phyloP scores from a whole-genome alignment of 768 basidiomycete species.

The Boletus vermiculosoides region DNA sequence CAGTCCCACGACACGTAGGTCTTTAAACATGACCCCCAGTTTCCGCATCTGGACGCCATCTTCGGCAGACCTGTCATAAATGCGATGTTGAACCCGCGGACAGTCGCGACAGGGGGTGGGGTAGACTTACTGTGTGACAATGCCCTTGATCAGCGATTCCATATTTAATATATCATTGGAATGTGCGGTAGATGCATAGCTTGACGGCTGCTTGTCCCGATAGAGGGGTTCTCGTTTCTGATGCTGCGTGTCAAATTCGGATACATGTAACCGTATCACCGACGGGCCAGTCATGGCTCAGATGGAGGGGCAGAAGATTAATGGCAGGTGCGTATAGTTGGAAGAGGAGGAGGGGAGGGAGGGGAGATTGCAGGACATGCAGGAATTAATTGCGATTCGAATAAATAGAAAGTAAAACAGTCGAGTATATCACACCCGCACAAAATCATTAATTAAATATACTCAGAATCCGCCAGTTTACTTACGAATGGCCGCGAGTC shows the following conservation, averaged over 20 bases:
- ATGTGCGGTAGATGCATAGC: not conserved
- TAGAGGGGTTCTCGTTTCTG: not conserved
- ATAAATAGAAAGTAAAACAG: not conserved
- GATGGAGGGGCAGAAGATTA: conserved; percentile 24
- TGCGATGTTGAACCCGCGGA: not conserved
- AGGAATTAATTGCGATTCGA: not conserved
- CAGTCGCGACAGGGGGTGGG: not conserved
- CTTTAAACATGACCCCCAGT: conserved; percentile 50
- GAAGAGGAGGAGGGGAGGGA: not conserved
- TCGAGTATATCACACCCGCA: not conserved
- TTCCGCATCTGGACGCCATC: conserved; percentile 37
- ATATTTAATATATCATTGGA: conserved; percentile 3
- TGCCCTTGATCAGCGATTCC: conserved; percentile 14
- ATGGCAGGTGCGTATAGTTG: not conserved
- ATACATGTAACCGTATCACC: not conserved
- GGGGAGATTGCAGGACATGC: not conserved
- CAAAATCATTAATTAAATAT: not conserved
- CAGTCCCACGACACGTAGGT: conserved; percentile 52
- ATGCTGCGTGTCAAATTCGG: not conserved
- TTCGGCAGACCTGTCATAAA: conserved; percentile 30
- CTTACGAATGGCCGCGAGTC: not conserved
- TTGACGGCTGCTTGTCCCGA: not conserved
- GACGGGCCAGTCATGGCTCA: not conserved
- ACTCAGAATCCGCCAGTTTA: not conserved
- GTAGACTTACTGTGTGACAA: conserved; percentile 15